A percentile compares a stretch with the other conserved stretches of the same genome.
These are phyloP conservation scores for Mentha longifolia DNA, from an alignment of 257 asterid species.

Conservation along the genomic window DNA sequence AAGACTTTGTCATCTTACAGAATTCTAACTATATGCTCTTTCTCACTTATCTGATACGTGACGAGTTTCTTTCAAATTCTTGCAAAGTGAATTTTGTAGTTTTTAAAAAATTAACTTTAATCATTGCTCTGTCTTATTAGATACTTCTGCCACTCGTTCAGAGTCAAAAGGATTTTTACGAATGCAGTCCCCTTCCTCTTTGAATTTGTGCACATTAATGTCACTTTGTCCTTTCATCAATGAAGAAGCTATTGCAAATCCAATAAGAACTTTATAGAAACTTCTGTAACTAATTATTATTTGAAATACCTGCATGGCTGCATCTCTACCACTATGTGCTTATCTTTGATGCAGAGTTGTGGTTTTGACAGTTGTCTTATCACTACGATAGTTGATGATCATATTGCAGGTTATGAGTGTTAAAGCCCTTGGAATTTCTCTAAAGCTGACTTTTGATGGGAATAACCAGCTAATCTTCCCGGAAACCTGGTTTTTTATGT, in stretches of 20 bases:
- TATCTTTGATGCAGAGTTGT: neutral
- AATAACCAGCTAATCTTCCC: slow-evolving; percentile 74
- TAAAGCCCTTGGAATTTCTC: slow-evolving; percentile 86
- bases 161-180: neutral
- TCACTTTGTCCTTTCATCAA: slow-evolving; percentile 6
- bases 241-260: slow-evolving; percentile 17
- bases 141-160: slow-evolving; percentile 1
- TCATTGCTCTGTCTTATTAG: neutral
- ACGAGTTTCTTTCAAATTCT: neutral
- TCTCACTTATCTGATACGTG: neutral
- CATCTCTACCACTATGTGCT: slow-evolving; percentile 3
- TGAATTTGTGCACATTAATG: neutral
- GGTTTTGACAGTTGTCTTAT: slow-evolving; percentile 21
- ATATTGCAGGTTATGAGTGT: slow-evolving; percentile 84
- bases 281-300: neutral
- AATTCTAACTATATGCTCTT: neutral
- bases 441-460: slow-evolving; percentile 85
- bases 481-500: slow-evolving; percentile 80
- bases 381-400: slow-evolving; percentile 22
- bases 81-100: neutral
- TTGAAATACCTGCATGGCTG: slow-evolving; percentile 3
- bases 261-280: neutral
- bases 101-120: neutral
- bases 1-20: neutral
- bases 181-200: neutral